Evolutionary conservation across 495 filamentous ascomycete genomes (phyloP), one percentile per base, ranked within the genome.

Genomic region (Penicillium salamii): DNA sequence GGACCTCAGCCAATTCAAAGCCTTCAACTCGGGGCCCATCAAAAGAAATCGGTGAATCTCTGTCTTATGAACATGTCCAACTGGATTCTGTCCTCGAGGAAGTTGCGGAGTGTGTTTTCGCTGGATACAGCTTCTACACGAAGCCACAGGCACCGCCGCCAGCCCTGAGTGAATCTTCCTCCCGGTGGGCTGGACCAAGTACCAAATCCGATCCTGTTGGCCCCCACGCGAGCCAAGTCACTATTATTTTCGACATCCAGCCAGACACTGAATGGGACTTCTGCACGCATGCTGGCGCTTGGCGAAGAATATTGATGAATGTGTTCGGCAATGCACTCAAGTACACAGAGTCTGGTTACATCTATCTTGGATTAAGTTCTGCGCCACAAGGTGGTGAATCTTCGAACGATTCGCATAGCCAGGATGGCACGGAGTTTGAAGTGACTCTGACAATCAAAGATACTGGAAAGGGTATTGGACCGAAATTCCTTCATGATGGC

Each of bases 401-500:
- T 8, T 21, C 19, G 5, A 29, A 42, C n/a, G 21, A 21, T 3
- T 39, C n/a, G 14, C 13, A 21, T 3, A 28, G 45, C 11, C 15
- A 36, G 12, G 34, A 28, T 7, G 38, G 24, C 19, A 19, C 3
- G 7, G 37, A 57, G 9, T 52, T 48, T 18, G 47, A 52, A 32
- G 56, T 72, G 14, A 57, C 46, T 15, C 38, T 70, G 6, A 70
- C 67, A 3, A 76, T 89, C n/a, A 74, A 72, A 23, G 85, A 89
- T 49, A 84, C 84, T 1, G 85, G 85, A 7, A 75, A 76, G 28
- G 87, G 87, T 7, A 90, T 91, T 44, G 75, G 75, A 0, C 57
- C 76, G 6, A 77, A 55, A 7, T 68, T 53, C 47, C 31, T 89
- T 32, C 77, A 79, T 13, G 78, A 83, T 28, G 70, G 77, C 17